phyloP scores from a whole-genome alignment of 2,329 filamentous ascomycete species.

The Penicillium sp. region DNA sequence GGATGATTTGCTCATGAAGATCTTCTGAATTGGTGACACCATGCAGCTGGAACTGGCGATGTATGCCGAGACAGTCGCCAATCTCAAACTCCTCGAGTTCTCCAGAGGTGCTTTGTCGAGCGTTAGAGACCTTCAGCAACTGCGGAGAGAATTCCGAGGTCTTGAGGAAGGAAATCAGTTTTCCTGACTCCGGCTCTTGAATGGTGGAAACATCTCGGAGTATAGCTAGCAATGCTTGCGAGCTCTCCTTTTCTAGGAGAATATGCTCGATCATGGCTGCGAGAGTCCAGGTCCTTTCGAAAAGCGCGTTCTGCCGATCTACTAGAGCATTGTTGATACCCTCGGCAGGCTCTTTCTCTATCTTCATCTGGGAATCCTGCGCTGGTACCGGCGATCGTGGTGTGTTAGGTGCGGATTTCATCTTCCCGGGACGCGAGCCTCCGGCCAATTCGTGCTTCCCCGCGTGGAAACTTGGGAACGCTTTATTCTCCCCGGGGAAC shows the following conservation, averaged over 20 bases:
- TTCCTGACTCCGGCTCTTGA: not conserved
- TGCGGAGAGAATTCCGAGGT: not conserved
- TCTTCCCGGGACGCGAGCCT: not conserved
- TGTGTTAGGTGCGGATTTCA: not conserved
- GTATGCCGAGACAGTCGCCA: conserved; percentile 17
- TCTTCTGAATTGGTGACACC: conserved; percentile 11
- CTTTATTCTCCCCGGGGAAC: not conserved
- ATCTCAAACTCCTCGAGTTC: not conserved
- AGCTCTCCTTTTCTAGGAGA: not conserved
- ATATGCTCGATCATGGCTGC: conserved; percentile 1
- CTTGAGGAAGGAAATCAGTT: conserved; percentile 1
- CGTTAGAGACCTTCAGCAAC: not conserved
- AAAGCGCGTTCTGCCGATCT: not conserved
- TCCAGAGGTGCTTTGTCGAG: too few species aligned
- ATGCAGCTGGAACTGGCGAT: conserved; percentile 13
- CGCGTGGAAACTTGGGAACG: too few species aligned
- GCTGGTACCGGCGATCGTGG: not conserved
- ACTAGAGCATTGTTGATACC: not conserved
- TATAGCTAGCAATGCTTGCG: not conserved
- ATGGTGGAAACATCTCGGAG: not conserved
- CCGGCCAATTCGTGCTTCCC: not conserved
- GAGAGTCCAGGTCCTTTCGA: not conserved
- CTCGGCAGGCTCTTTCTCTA: not conserved
- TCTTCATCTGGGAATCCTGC: not conserved
- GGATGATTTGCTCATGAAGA: conserved; percentile 15